Conservation (phyloP, 805 yeast genomes). For the Teunomyces funiuensis region DNA sequence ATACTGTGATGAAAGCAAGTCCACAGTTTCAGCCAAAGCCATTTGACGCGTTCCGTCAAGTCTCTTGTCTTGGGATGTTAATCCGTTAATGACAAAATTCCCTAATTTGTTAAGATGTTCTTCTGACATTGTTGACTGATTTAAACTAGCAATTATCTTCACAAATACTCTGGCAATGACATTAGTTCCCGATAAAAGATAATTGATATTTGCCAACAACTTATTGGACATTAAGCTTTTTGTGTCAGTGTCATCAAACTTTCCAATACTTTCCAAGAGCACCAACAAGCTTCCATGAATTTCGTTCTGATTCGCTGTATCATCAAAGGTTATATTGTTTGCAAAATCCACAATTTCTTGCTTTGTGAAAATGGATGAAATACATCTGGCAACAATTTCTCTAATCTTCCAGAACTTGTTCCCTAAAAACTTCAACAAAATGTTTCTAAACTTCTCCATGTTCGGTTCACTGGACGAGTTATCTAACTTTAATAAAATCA, state of each 20-base stretch:
- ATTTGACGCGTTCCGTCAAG: conserved; percentile 54
- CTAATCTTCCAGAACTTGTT: conserved; percentile 77
- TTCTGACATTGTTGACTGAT: conserved; percentile 10
- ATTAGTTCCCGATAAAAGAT: conserved; percentile 25
- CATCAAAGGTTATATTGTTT: neutral
- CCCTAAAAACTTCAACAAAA: conserved; percentile 39
- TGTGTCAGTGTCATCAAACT: conserved; percentile 9
- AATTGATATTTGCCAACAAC: conserved; percentile 5
- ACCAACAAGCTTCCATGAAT: conserved; percentile 17
- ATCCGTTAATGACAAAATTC: conserved; percentile 35
- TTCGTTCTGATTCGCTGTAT: conserved; percentile 8
- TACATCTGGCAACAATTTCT: conserved; percentile 77
- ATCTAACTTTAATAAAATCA: conserved; percentile 68
- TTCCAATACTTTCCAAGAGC: conserved; percentile 18
- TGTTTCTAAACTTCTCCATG: conserved; percentile 48
- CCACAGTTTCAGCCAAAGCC: conserved; percentile 33
- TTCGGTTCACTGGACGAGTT: conserved; percentile 53
- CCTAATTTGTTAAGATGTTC: conserved; percentile 21
- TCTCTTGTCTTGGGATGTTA: conserved; percentile 13
- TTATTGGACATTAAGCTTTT: neutral
- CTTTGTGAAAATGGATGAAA: conserved; percentile 47
- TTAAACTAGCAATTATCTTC: conserved; percentile 13
- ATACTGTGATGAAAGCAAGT: conserved; percentile 27
- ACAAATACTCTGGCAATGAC: conserved; percentile 35
- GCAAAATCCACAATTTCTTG: conserved; percentile 13